phyloP scores from a whole-genome alignment of 2,329 filamentous ascomycete species.

The Lecanicillium sp. region DNA sequence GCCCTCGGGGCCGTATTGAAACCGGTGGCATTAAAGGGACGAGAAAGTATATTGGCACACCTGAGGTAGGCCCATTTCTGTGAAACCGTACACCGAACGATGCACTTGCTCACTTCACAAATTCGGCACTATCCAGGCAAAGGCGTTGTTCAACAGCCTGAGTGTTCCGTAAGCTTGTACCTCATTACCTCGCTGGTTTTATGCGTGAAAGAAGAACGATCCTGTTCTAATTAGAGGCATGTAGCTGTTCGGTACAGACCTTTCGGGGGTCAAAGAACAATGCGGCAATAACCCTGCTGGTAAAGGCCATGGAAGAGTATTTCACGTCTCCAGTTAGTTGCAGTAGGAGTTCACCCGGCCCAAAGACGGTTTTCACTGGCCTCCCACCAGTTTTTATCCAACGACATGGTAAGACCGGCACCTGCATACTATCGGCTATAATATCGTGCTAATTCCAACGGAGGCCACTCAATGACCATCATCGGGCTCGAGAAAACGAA shows the following conservation, averaged over 20 bases:
- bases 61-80: constrained; percentile 51
- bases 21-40: constrained; percentile 84
- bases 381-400: constrained; percentile 83
- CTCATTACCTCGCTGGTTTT: too few relatives aligned
- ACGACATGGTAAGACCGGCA: constrained; percentile 58
- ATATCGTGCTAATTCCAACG: not conserved
- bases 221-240: too few relatives aligned
- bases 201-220: too few relatives aligned
- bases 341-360: too few relatives aligned
- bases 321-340: too few relatives aligned
- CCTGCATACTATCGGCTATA: too few relatives aligned
- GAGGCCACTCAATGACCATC: constrained; percentile 83
- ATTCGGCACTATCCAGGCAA: constrained; percentile 42
- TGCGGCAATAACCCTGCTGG: constrained; percentile 43
- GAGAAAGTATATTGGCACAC: constrained; percentile 90
- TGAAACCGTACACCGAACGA: too few relatives aligned
- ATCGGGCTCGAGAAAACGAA: constrained; percentile 68
- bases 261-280: constrained; percentile 1
- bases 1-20: constrained; percentile 63
- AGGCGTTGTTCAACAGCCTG: constrained; percentile 66
- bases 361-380: too few relatives aligned
- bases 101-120: not conserved
- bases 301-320: constrained; percentile 63
- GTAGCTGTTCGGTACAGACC: constrained; percentile 10
- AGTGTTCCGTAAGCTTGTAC: constrained; percentile 56